phyloP scores from a whole-genome alignment of 768 basidiomycete species.

The Lepiota brunneoincarnata region DNA sequence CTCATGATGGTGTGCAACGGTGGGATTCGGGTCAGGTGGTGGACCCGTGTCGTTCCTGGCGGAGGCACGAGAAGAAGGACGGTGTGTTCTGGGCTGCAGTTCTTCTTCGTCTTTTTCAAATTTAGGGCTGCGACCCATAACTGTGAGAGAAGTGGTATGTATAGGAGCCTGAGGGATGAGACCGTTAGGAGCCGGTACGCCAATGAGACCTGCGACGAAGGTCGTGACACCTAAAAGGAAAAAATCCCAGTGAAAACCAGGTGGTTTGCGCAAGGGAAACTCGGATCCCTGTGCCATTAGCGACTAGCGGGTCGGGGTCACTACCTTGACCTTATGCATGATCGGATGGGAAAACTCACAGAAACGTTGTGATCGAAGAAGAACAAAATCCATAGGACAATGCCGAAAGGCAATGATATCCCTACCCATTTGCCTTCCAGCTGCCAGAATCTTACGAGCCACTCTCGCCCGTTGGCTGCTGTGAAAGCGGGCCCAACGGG shows the following conservation, averaged over 20 bases:
- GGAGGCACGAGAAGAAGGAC: conserved; percentile 8
- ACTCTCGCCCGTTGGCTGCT: conserved; percentile 68
- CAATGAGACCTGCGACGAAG: conserved; percentile 83
- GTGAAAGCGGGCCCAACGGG: conserved; percentile 69
- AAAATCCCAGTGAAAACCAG: conserved; percentile 86
- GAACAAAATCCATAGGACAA: conserved; percentile 87
- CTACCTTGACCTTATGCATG: neutral
- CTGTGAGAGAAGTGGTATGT: conserved; percentile 80
- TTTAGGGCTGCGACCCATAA: conserved; percentile 50
- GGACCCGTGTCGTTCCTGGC: conserved; percentile 14
- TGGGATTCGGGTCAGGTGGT: conserved; percentile 17
- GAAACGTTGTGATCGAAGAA: conserved; percentile 97
- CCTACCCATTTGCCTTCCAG: conserved; percentile 87
- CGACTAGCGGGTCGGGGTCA: conserved; percentile 46
- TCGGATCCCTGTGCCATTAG: conserved; percentile 89
- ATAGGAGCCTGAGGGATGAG: conserved; percentile 88
- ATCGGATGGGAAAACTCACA: conserved; percentile 37
- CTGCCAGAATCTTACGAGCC: conserved; percentile 90
- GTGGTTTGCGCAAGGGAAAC: conserved; percentile 88
- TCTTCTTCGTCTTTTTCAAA: conserved; percentile 32
- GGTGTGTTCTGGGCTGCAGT: neutral
- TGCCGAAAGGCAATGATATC: conserved; percentile 85
- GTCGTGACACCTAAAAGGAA: conserved; percentile 90
- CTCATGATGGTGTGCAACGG: conserved; percentile 32
- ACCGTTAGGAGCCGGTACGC: conserved; percentile 84